Base-by-base conservation (phyloP, 768 basidiomycete genomes). In the Pholiota molesta region DNA sequence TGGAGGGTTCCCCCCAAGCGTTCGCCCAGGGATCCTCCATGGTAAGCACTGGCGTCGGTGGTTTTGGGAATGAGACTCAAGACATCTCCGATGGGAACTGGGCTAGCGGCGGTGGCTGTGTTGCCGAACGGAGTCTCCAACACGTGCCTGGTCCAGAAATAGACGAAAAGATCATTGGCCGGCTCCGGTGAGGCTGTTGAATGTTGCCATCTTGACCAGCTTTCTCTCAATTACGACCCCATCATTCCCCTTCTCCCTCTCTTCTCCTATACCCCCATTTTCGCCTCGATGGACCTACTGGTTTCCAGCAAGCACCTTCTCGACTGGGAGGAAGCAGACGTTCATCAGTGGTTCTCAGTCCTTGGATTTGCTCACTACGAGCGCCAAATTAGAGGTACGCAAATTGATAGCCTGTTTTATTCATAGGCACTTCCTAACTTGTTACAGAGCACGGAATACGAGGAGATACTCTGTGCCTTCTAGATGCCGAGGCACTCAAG, bases 291-390 rank as follows among this genome's bases (percentile, higher is more conserved):
- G 61, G 59, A 63, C 52, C 75, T 76, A 72, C 71, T 74, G 55
- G 61, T 63, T 31, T 57, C 60, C 40, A 74, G 74, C 61, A 75
- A 74, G 55, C 78, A 68, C 62, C 74, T 85, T 55, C 62, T 76
- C 29, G 86, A 89, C 55, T 93, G 91, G 91, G 84, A 86, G 68
- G 89, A 91, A 73, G 69, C 80, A 57, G 87, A 89, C 62, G 95
- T 97, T 1, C 87, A 92, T 55, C 72, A 73, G 7, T 95, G 91
- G 86, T 76, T 97, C 57, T 74, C 82, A 13, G 78, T 77, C 14
- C 80, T 96, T 29, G 95, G 95, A 1, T 89, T 87, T 71, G 83
- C 89, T 0, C 92, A 94, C 71, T 97, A 97, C 72, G 89, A 93
- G 72, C 75, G 76, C 39, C 86, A 92, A 75, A 84, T 98, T 68